Percentiles rank a stretch among this genome's conserved stretches.
Evolutionary conservation across 78 protist genomes (phyloP).

Genomic region (Salpingoeca rosetta): DNA sequence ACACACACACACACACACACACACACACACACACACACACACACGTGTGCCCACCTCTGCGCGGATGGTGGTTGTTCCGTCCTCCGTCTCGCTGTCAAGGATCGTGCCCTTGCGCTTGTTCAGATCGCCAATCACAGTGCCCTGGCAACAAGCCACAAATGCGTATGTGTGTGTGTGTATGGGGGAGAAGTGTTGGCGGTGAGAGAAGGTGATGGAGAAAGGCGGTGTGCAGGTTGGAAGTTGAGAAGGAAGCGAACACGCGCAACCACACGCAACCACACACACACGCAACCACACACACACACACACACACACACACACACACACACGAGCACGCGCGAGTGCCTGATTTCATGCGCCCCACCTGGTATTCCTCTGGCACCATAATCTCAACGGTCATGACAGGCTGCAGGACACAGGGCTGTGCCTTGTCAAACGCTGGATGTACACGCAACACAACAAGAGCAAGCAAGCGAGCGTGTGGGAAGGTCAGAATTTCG

Average conservation of each 20-base stretch:
- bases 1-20: neutral
- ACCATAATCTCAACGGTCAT: constrained; percentile 76
- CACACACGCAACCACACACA: no score
- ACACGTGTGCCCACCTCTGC: no score
- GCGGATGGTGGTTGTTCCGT: constrained; percentile 33
- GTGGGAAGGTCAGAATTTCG: no score
- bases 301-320: neutral
- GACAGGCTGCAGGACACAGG: constrained; percentile 79
- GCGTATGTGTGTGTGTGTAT: neutral
- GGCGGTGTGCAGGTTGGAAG: neutral
- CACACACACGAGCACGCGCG: no score
- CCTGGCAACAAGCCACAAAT: no score
- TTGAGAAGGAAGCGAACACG: neutral
- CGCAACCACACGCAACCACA: no score
- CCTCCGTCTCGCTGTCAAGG: constrained; percentile 20
- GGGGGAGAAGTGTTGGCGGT: neutral
- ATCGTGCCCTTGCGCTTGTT: constrained; percentile 62
- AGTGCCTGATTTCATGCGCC: constrained; percentile 42
- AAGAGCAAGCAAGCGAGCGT: no score
- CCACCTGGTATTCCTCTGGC: constrained; percentile 80
- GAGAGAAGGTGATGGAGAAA: neutral
- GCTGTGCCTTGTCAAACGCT: constrained; percentile 42
- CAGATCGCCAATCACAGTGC: constrained; percentile 52
- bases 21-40: no score
- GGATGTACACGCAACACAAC: neutral